Evolutionary conservation across 2,329 filamentous ascomycete genomes (phyloP), one percentile per base, ranked within the genome.

Genomic region (Arthroderma sp.): DNA sequence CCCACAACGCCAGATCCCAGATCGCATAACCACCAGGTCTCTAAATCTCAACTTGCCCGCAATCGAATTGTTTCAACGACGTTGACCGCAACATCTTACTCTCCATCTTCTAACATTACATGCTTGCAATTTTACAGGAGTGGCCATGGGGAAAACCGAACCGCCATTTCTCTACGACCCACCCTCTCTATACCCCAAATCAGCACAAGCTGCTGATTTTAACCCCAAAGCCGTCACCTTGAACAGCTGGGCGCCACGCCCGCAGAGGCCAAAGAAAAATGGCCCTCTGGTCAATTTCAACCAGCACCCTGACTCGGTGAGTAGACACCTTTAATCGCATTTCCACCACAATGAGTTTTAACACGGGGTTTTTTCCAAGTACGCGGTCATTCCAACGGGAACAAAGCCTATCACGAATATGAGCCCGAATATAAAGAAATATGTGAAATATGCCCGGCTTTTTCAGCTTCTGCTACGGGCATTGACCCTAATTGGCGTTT

Each of bases 181-280:
- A 69, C 71, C 79, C 61, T 69, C 72, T 64, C 66, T 77, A 65
- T 77, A 82, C 67, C 73, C 76, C 52, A 78, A 79, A 64, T 79
- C 79, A 61, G 71, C 69, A 54, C 73, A 69, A 74, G 68, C 74
- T 70, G 70, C 75, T 66, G 66, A 74, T n/a, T 95, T 94, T 72
- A 90, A 96, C 66, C 91, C 91, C 53, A 94, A 91, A 71, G 86
- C 87, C 59, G 80, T 90, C 53, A 91, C 89, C 21, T 81, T 89
- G 67, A 86, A 88, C 61, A 91, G 87, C 73, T 87, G 82, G 76
- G 76, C 82, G 66, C 80, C 82, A 11, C 81, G 81, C 56, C 68
- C 71, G 41, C 76, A 73, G 25, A 84, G 79, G 66, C 78, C 81
- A 43, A 85, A 86, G 77, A 80, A 78, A 47, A 78, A 87, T 56